A percentile compares a stretch with the other conserved stretches of the same genome.
phyloP scores from a whole-genome alignment of 306 rosid genomes.

The Casuarina equisetifolia region DNA sequence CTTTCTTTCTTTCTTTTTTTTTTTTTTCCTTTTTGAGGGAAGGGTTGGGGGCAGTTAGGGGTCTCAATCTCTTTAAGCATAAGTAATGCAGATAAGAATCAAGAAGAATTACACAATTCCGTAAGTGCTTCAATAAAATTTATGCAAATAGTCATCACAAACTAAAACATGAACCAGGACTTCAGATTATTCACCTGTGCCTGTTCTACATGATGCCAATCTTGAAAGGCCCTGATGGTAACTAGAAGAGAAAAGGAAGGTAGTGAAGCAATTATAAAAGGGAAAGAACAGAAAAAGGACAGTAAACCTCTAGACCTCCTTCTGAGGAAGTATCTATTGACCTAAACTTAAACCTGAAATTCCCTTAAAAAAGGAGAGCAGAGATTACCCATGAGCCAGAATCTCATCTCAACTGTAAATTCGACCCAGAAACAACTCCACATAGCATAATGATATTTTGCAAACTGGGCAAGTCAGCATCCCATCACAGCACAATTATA shows the following conservation, averaged over 20 bases:
- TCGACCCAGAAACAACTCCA: conserved; percentile 36
- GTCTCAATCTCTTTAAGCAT: conserved; percentile 5
- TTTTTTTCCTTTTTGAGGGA: not conserved
- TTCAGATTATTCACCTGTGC: conserved; percentile 40
- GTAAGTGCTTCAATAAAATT: conserved; percentile 39
- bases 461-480: conserved; percentile 46
- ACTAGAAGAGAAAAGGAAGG: conserved; percentile 30
- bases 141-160: conserved; percentile 41
- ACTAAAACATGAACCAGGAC: conserved; percentile 42
- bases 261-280: conserved; percentile 23
- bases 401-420: conserved; percentile 36
- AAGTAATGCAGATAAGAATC: conserved; percentile 17
- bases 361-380: conserved; percentile 42
- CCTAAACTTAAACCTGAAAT: conserved; percentile 35
- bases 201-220: conserved; percentile 48
- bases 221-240: conserved; percentile 37
- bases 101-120: conserved; percentile 37
- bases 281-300: conserved; percentile 8
- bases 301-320: conserved; percentile 36
- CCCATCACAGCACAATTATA: conserved; percentile 82
- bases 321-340: conserved; percentile 40
- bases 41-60: not conserved
- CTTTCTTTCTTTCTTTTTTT: not conserved
- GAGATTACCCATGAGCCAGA: conserved; percentile 37
- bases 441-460: conserved; percentile 16